These are phyloP conservation scores for Blepharisma japonicum DNA, from an alignment of 73 alveolate species.

Conservation along the genomic window DNA sequence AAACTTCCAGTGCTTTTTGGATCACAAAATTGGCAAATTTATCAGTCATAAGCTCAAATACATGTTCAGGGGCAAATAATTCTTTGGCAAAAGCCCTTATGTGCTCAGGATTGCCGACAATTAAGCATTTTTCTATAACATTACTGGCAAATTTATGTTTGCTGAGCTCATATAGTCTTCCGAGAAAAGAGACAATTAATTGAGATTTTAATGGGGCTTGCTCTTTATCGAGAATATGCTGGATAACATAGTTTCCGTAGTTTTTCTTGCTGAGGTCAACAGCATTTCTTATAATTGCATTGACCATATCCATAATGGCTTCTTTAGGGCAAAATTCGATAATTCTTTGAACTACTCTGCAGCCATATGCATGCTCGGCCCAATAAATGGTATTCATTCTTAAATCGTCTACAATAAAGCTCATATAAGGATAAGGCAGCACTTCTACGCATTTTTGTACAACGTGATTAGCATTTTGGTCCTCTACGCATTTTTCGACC, in stretches of 20 bases:
- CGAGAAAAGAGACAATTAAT: constrained; percentile 56
- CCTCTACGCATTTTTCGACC: constrained; percentile 74
- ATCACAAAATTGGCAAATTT: constrained; percentile 27
- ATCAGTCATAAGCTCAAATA: constrained; percentile 22
- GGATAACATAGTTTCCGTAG: constrained; percentile 88
- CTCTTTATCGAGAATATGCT: constrained; percentile 86
- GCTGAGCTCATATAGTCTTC: constrained; percentile 50
- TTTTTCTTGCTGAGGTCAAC: constrained; percentile 37
- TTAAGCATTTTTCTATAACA: constrained; percentile 74
- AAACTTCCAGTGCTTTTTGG: constrained; percentile 26
- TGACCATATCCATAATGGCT: neutral
- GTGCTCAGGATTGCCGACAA: constrained; percentile 50
- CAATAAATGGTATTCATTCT: constrained; percentile 55
- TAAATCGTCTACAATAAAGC: constrained; percentile 73
- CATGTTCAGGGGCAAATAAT: neutral
- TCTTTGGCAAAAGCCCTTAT: constrained; percentile 26
- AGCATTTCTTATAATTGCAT: constrained; percentile 3
- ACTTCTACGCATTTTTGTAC: constrained; percentile 87
- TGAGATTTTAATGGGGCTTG: constrained; percentile 57
- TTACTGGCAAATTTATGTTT: constrained; percentile 72
- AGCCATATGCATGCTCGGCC: constrained; percentile 86
- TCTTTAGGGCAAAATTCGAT: constrained; percentile 64
- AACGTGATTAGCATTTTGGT: constrained; percentile 96
- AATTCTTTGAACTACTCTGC: constrained; percentile 90
- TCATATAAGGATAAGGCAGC: constrained; percentile 54